Base-by-base conservation (phyloP, 1,284 basidiomycete genomes). In the Salmacisia buchloeana region DNA sequence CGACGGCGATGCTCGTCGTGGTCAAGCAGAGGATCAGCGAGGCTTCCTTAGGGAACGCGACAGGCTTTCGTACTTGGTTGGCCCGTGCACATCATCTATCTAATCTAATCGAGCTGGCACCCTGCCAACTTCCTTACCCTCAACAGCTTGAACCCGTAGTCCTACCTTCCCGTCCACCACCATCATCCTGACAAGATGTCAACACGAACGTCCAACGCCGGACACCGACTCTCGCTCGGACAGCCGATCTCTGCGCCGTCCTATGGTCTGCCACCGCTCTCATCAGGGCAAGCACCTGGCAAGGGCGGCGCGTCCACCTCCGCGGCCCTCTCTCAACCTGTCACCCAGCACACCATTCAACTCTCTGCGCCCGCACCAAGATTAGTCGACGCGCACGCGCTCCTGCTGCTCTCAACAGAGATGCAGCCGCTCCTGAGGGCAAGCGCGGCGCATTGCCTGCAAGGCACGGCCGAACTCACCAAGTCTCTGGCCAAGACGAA, bases 341-440 rank as follows among this genome's bases (percentile, higher is more conserved):
- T 73, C 46, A 69, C 63, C 25, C 49, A 61, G 27, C 63, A 64
- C 0, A 68, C 82, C 4, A 77, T 81, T 56, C 59, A 68, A 0
- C 76, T 83, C 27, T 81, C 82, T 1, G 67, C 72, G 9, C 82
- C 83, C 1, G 34, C 74, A 2, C 80, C 81, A 1, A 61, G 69
- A 10, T 75, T 82, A 82, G 80, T 94, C 66, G 91, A 94, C 79
- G 86, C 84, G 36, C 85, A 88, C 12, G 86, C 86, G 0, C 88
- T 92, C 82, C 88, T 90, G 70, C 92, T 91, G 79, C 87, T 96
- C 69, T 82, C 92, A 57, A 91, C 92, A 62, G 88, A 90, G 74
- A 84, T 88, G 69, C 87, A 60, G 72, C 71, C 57, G 80, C 58
- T 76, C 82, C 71, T 41, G 18, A 29, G 38, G 29, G 52, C 62